Evolutionary conservation across 2,329 filamentous ascomycete genomes (phyloP), one percentile per base, ranked within the genome.

Genomic region (Verticillium klebahnii): DNA sequence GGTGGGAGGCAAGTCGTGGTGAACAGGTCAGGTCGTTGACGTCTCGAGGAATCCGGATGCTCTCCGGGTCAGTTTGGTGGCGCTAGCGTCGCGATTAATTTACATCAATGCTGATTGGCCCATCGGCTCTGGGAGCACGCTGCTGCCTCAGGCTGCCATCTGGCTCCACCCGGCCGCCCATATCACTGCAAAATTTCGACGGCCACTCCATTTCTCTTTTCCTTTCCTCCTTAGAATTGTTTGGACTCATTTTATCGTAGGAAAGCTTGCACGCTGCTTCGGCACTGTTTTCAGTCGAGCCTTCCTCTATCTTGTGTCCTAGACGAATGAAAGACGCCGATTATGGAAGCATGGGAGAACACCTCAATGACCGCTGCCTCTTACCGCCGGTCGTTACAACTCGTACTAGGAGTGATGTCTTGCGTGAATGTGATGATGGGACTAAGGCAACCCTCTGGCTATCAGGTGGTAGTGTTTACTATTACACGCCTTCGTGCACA

Each of bases 311-410:
- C 85, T 85, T 87, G 84, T 88, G 85, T 80, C 82, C 86, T 71
- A 88, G 86, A 89, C 73, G 63, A 80, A 80, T 71, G 8, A 52
- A 74, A 71, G 74, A 86, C 85, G 82, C 85, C 85, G 85, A 75
- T 86, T 87, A 87, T 89, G 87, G 87, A 89, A 87, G 85, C 85
- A 85, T 83, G 84, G 80, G 79, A 89, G 84, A 84, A 80, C 74
- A 76, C 77, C 80, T 86, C 82, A 69, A 80, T 85, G 85, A 86
- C 77, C 82, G 78, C 69, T 82, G 83, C 82, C 83, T 87, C 86
- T 89, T 89, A 89, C 87, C 86, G 87, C 84, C 86, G 86, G 86
- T 86, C 82, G 86, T 87, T 79, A 89, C 86, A 89, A 86, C 67
- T 63, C 45, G 14, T 36, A 11, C 34, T 9, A 36, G 34, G 34